These are phyloP conservation scores for Linnemannia schmuckeri DNA, from an alignment of 192 early-diverging fungal species.

Conservation along the genomic window DNA sequence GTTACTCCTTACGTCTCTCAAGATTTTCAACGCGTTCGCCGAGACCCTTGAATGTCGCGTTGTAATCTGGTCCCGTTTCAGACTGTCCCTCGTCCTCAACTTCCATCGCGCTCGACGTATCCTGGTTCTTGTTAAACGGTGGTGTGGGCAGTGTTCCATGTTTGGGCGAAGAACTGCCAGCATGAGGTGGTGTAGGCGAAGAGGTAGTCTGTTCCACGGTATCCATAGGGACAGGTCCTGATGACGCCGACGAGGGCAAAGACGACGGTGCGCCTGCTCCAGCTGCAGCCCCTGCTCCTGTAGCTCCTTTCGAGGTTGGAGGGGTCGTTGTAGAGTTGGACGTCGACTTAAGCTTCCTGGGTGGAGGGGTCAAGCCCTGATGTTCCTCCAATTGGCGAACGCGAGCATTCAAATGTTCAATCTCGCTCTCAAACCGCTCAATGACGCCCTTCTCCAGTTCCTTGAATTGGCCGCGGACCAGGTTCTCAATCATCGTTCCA, in stretches of 20 bases:
- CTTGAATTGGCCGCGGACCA: constrained; percentile 80
- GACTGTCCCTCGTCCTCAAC: constrained; percentile 35
- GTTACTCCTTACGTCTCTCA: constrained; percentile 26
- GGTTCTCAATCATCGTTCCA: constrained; percentile 83
- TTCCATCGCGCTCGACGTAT: constrained; percentile 34
- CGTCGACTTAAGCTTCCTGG: constrained; percentile 23
- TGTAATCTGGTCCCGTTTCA: background rate
- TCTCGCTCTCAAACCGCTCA: constrained; percentile 62
- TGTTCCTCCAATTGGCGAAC: constrained; percentile 53
- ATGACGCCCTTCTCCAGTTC: constrained; percentile 77
- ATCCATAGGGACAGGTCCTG: background rate
- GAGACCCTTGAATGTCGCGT: constrained; percentile 16
- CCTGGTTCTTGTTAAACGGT: constrained; percentile 38
- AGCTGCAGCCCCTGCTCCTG: constrained; percentile 13
- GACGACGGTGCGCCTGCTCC: background rate
- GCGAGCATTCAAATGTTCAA: constrained; percentile 52
- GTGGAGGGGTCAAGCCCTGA: constrained; percentile 46
- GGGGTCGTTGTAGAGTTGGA: background rate
- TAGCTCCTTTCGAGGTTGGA: constrained; percentile 28
- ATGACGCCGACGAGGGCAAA: background rate
- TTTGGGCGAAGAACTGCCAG: constrained; percentile 19
- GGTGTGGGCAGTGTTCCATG: constrained; percentile 46
- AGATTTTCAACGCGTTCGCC: constrained; percentile 33
- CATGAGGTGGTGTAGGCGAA: background rate
- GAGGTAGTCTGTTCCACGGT: background rate